Evolutionary conservation across 495 filamentous ascomycete genomes (phyloP).

Genomic region (Chaetomium cochliodes): DNA sequence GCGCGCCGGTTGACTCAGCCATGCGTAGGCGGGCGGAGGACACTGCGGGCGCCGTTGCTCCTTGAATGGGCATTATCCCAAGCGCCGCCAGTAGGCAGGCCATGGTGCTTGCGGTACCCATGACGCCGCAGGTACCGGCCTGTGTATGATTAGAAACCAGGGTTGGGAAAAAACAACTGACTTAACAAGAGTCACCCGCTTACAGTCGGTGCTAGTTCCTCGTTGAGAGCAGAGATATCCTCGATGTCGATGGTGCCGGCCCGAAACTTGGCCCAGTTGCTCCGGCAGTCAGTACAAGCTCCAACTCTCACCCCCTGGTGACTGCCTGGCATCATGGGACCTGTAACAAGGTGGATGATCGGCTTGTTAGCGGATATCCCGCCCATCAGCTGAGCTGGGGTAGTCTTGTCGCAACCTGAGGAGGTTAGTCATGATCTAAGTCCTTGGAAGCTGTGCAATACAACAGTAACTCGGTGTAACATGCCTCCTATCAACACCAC

Average conservation of each 20-base stretch:
- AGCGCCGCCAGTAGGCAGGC: conserved; percentile 62
- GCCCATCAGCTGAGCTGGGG: conserved; percentile 67
- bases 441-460: not conserved
- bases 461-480: not conserved
- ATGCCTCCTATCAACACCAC: conserved; percentile 64
- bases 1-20: conserved; percentile 61
- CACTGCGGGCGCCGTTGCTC: conserved; percentile 61
- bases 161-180: not conserved
- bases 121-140: conserved; percentile 67
- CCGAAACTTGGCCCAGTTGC: conserved; percentile 64
- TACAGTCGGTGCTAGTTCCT: conserved; percentile 65
- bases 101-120: conserved; percentile 71
- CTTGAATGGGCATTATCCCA: conserved; percentile 62
- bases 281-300: conserved; percentile 66
- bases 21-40: conserved; percentile 62
- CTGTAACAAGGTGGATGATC: conserved; percentile 60
- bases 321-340: conserved; percentile 67
- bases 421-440: not conserved
- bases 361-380: conserved; percentile 69
- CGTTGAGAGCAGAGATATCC: conserved; percentile 64
- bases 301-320: conserved; percentile 58
- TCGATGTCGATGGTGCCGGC: conserved; percentile 62
- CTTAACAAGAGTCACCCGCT: conserved; percentile 16
- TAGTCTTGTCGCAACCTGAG: conserved; percentile 65
- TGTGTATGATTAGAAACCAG: conserved; percentile 25